phyloP scores from a whole-genome alignment of 2,329 filamentous ascomycete genomes.

The Beauveria scarabaeidicola region DNA sequence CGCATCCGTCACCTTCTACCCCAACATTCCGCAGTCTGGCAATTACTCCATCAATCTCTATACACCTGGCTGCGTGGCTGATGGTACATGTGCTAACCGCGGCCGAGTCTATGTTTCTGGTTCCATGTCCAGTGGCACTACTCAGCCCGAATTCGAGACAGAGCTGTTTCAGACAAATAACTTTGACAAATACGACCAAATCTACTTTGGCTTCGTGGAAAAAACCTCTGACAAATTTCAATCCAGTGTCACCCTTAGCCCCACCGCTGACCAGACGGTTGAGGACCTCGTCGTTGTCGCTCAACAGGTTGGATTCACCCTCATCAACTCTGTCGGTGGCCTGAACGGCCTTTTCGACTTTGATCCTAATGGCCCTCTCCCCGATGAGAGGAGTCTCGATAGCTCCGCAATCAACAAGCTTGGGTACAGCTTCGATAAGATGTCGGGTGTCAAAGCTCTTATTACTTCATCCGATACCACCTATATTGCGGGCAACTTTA shows the following conservation, averaged over 20 bases:
- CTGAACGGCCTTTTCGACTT: conserved; percentile 90
- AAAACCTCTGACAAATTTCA: conserved; percentile 64
- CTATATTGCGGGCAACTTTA: conserved; percentile 82
- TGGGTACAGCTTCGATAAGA: conserved; percentile 57
- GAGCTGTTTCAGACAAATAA: conserved; percentile 84
- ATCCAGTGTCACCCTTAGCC: conserved; percentile 69
- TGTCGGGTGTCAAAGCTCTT: conserved; percentile 65
- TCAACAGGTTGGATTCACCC: conserved; percentile 71
- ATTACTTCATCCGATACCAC: conserved; percentile 53
- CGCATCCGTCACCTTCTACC: conserved; percentile 67
- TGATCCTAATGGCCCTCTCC: conserved; percentile 47
- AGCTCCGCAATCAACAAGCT: conserved; percentile 70
- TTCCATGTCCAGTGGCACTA: conserved; percentile 47
- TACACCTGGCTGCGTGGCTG: conserved; percentile 81
- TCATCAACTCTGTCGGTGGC: conserved; percentile 65
- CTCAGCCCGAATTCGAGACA: conserved; percentile 43
- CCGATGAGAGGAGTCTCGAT: conserved; percentile 55
- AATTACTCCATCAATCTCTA: conserved; percentile 89
- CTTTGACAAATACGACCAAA: conserved; percentile 91
- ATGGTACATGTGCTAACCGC: conserved; percentile 65
- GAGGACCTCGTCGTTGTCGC: conserved; percentile 72
- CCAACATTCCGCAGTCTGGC: conserved; percentile 79
- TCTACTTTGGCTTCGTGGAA: conserved; percentile 81
- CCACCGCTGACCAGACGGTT: conserved; percentile 54
- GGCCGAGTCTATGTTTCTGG: conserved; percentile 78